Base-by-base conservation (phyloP, 108 stramenopile species). In the Nitzschia palea region DNA sequence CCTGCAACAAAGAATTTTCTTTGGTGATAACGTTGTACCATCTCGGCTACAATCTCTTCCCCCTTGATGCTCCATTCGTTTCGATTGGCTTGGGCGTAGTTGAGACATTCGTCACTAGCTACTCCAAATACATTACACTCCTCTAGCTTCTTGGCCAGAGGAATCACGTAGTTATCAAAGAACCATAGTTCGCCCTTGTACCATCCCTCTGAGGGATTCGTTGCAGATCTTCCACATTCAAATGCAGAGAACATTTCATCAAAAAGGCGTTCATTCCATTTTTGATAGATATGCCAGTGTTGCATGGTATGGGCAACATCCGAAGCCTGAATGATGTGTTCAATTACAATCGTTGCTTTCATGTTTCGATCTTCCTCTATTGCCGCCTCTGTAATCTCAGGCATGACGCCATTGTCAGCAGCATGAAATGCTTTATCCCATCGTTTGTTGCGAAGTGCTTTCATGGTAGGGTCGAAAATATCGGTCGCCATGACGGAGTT, bases 401-500 rank as follows among this genome's bases (percentile, higher is more conserved):
- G 9, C n/a, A n/a, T n/a, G n/a, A 20, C 47, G 26, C 8, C 4
- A 26, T 35, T 44, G 23, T 25, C 51, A 23, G 23, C 48, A 0
- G 30, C 27, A 63, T 63, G 48, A 35, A 79, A 79, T 6, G 78
- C 78, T 29, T 74, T 70, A 14, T 74, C 62, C 78, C 78, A 79
- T 3, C 73, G 67, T 6, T 62, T 51, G 27, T 70, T 67, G 1
- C 65, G 73, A 17, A 44, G 32, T 6, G 36, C 63, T 30, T 69
- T 69, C 68, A 73, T 48, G 20, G 66, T 37, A 25, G 68, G 55
- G 15, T 42, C 68, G n/a, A 73, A 70, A 35, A 86, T 77, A 48
- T 86, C 85, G 0, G 85, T 86, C 14, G 66, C 60, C 8, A 85
- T 32, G 23, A 85, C 84, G 2, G 74, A 51, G 63, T 85, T 78